Conservation (phyloP, 169 alveolate genomes). For the Plasmodium adleri region DNA sequence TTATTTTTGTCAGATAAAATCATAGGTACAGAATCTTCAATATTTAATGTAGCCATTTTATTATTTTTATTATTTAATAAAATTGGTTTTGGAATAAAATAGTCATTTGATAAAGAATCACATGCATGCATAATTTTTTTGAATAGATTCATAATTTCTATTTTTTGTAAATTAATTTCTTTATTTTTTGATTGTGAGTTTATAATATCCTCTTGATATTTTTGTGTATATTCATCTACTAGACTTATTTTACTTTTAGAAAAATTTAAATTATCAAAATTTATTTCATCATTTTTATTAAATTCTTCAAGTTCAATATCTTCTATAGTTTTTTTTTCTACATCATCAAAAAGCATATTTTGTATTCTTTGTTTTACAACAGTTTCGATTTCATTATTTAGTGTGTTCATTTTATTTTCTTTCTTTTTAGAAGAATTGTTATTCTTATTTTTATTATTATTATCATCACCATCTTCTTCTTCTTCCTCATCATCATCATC, state of each 20-base stretch:
- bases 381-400: conserved; percentile 78
- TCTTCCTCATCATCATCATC: conserved; percentile 34
- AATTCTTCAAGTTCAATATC: conserved; percentile 58
- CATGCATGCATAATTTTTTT: conserved; percentile 82
- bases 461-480: conserved; percentile 51
- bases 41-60: conserved; percentile 29
- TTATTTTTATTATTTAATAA: conserved; percentile 18
- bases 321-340: conserved; percentile 80
- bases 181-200: conserved; percentile 79
- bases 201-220: conserved; percentile 81
- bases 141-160: conserved; percentile 80
- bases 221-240: conserved; percentile 86
- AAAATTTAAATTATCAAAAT: conserved; percentile 82
- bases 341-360: conserved; percentile 86
- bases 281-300: conserved; percentile 58
- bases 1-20: conserved; percentile 40
- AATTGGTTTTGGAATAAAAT: conserved; percentile 81
- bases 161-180: conserved; percentile 72
- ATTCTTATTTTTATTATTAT: conserved; percentile 5
- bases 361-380: conserved; percentile 85
- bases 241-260: conserved; percentile 83
- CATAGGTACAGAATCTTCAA: conserved; percentile 51
- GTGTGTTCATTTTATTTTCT: conserved; percentile 9
- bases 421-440: not conserved
- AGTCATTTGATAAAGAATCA: conserved; percentile 84